These are phyloP conservation scores for Lactarius hatsudake DNA, from an alignment of 768 basidiomycete genomes.

Conservation along the genomic window DNA sequence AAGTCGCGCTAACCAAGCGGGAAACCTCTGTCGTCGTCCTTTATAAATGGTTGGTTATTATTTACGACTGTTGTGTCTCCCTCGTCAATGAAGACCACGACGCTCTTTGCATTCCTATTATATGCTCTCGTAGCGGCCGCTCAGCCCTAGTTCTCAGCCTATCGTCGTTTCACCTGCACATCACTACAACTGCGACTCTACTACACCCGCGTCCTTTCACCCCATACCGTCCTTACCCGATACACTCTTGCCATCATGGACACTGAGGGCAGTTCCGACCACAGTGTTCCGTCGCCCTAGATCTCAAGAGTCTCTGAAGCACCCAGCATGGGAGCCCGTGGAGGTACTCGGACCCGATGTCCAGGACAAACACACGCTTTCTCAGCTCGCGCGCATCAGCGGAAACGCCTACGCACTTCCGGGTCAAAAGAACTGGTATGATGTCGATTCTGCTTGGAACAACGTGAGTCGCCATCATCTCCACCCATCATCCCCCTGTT, in stretches of 20 bases:
- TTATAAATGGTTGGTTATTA: neutral
- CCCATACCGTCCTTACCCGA: constrained; percentile 4
- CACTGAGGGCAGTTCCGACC: constrained; percentile 50
- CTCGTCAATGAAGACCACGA: constrained; percentile 4
- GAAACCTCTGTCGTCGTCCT: neutral
- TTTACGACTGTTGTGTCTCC: constrained; percentile 21
- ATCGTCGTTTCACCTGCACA: constrained; percentile 10
- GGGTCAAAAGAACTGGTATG: constrained; percentile 74
- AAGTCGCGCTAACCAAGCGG: constrained; percentile 47
- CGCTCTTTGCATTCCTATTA: neutral
- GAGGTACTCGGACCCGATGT: constrained; percentile 74
- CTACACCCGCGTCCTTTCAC: neutral
- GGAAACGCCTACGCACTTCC: constrained; percentile 86
- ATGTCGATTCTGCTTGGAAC: constrained; percentile 75
- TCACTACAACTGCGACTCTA: constrained; percentile 2
- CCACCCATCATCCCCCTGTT: constrained; percentile 15
- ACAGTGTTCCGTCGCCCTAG: constrained; percentile 60
- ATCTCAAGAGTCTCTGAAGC: constrained; percentile 48
- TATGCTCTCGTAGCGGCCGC: neutral
- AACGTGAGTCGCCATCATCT: constrained; percentile 30
- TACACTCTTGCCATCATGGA: constrained; percentile 16
- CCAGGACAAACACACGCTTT: constrained; percentile 72
- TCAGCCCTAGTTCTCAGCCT: constrained; percentile 5
- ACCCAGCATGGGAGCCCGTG: constrained; percentile 64
- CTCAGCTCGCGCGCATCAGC: constrained; percentile 81